These are phyloP conservation scores for Rubia tinctorum DNA, from an alignment of 305 asterid genomes.

Conservation along the genomic window DNA sequence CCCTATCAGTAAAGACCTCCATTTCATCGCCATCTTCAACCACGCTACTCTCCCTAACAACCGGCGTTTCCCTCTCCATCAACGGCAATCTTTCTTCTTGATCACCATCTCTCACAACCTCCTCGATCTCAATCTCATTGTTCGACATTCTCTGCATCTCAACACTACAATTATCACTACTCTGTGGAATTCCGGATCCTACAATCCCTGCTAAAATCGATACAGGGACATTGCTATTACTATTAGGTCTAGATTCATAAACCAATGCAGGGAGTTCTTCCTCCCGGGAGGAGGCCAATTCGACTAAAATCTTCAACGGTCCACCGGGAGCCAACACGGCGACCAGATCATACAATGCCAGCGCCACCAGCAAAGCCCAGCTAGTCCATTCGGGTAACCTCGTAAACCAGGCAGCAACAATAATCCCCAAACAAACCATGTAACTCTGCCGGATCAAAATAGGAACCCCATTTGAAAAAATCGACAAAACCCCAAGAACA, in stretches of 20 bases:
- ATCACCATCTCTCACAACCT: slow-evolving; percentile 60
- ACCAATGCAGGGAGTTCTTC: slow-evolving; percentile 94
- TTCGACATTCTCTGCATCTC: slow-evolving; percentile 54
- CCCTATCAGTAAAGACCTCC: slow-evolving; percentile 33
- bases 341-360: slow-evolving; percentile 83
- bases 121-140: slow-evolving; percentile 54
- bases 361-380: slow-evolving; percentile 81
- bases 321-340: slow-evolving; percentile 96
- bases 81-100: slow-evolving; percentile 63
- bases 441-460: slow-evolving; percentile 71
- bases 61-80: slow-evolving; percentile 28
- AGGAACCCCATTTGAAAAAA: slow-evolving; percentile 71
- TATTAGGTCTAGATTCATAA: slow-evolving; percentile 78
- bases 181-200: slow-evolving; percentile 44
- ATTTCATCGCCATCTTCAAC: slow-evolving; percentile 39
- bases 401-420: slow-evolving; percentile 90
- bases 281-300: slow-evolving; percentile 75
- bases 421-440: slow-evolving; percentile 77
- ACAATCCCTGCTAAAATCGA: slow-evolving; percentile 52
- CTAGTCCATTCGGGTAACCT: slow-evolving; percentile 96
- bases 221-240: slow-evolving; percentile 27
- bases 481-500: slow-evolving; percentile 66
- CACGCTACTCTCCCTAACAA: slow-evolving; percentile 5
- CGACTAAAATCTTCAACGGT: slow-evolving; percentile 86
- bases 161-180: slow-evolving; percentile 30